Evolutionary conservation across 768 basidiomycete species (phyloP).

Genomic region (Coprinopsis strossmayeri): DNA sequence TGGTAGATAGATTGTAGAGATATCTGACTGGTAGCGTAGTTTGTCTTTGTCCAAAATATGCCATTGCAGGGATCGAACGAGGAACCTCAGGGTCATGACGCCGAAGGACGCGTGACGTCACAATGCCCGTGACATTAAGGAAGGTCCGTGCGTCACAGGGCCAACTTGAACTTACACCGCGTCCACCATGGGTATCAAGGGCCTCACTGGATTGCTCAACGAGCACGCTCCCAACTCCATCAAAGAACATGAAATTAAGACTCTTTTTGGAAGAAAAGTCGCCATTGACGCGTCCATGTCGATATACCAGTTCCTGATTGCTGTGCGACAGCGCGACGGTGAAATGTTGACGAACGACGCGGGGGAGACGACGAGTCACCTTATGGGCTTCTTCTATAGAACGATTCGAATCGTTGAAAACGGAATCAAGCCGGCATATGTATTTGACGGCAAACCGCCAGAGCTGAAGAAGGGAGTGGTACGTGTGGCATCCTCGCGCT

Average conservation of each 20-base stretch:
- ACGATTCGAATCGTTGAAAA: slow-evolving; percentile 98
- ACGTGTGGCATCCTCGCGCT: slow-evolving; percentile 27
- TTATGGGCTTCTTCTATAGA: slow-evolving; percentile 98
- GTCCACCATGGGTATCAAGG: slow-evolving; percentile 83
- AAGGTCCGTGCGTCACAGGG: not conserved
- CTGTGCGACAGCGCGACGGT: slow-evolving; percentile 93
- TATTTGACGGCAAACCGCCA: slow-evolving; percentile 98
- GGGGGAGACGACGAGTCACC: slow-evolving; percentile 95
- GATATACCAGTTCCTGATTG: slow-evolving; percentile 97
- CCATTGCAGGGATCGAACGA: not conserved
- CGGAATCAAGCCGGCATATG: slow-evolving; percentile 96
- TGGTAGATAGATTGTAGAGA: too few species aligned
- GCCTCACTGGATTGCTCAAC: slow-evolving; percentile 81
- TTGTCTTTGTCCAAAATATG: too few species aligned
- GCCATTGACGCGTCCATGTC: slow-evolving; percentile 98
- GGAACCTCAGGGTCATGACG: not conserved
- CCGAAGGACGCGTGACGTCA: slow-evolving; percentile 1
- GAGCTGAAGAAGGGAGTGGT: slow-evolving; percentile 97
- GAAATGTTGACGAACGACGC: slow-evolving; percentile 96
- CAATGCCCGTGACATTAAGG: not conserved
- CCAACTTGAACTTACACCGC: not conserved
- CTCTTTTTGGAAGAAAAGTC: slow-evolving; percentile 95
- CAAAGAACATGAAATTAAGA: slow-evolving; percentile 92
- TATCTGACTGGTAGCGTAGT: too few species aligned
- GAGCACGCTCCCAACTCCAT: slow-evolving; percentile 88